Conservation (phyloP, 1,139 yeast genomes). For the Saccharomyces hybrid region DNA sequence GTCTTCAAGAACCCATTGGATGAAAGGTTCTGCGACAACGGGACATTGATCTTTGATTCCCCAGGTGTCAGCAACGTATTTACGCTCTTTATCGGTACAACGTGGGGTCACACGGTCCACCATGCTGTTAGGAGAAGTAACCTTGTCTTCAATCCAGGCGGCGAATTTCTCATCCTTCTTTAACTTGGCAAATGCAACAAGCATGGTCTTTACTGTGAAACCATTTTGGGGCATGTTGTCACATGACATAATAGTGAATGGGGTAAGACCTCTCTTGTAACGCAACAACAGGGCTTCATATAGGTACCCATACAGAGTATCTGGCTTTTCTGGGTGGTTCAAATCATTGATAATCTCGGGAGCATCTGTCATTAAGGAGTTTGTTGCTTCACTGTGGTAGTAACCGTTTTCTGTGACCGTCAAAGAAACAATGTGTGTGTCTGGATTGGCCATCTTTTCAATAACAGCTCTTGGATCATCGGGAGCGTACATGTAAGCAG, state of each 20-base stretch:
- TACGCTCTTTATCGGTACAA: conserved; percentile 6
- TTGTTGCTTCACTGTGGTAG: conserved; percentile 6
- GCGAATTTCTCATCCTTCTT: conserved; percentile 4
- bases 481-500: conserved; percentile 8
- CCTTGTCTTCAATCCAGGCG: conserved; percentile 4
- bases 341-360: conserved; percentile 5
- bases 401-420: conserved; percentile 1
- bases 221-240: conserved; percentile 9
- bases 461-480: conserved; percentile 4
- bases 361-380: conserved; percentile 4
- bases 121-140: conserved; percentile 7
- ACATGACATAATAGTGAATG: conserved; percentile 5
- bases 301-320: conserved; percentile 2
- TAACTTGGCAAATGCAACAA: conserved; percentile 5
- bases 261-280: conserved; percentile 4
- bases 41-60: conserved; percentile 3
- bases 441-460: background rate
- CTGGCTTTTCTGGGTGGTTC: conserved; percentile 1
- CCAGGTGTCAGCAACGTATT: background rate
- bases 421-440: background rate
- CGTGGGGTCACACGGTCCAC: conserved; percentile 9
- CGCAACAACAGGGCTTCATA: conserved; percentile 6
- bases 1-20: conserved; percentile 9
- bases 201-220: conserved; percentile 6
- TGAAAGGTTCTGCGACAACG: conserved; percentile 7